phyloP scores from a whole-genome alignment of 2,329 filamentous ascomycete species.

The Fusarium phyllophilum region DNA sequence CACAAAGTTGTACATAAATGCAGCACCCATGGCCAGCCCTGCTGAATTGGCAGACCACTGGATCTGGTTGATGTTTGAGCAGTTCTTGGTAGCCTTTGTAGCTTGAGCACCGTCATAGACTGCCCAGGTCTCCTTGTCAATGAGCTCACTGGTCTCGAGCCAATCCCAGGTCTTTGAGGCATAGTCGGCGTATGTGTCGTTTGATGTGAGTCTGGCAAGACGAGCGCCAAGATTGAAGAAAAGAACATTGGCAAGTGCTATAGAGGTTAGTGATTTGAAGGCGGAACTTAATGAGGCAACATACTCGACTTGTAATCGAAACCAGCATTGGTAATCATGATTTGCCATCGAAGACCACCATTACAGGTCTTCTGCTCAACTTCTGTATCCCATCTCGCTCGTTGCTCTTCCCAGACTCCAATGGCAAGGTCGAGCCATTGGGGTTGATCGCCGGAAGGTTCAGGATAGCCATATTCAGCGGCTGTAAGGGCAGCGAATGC shows the following conservation, averaged over 20 bases:
- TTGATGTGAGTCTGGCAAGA: slow-evolving; percentile 75
- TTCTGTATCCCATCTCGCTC: slow-evolving; percentile 64
- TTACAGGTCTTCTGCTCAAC: slow-evolving; percentile 53
- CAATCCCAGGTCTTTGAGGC: slow-evolving; percentile 72
- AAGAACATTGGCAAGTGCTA: slow-evolving; percentile 67
- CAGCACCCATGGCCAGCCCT: slow-evolving; percentile 68
- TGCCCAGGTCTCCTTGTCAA: slow-evolving; percentile 68
- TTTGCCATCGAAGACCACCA: slow-evolving; percentile 78
- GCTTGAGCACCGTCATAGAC: slow-evolving; percentile 72
- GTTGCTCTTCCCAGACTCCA: slow-evolving; percentile 54
- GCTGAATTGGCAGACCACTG: slow-evolving; percentile 75
- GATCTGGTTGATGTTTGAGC: slow-evolving; percentile 66
- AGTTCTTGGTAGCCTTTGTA: slow-evolving; percentile 64
- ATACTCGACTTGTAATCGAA: slow-evolving; percentile 77
- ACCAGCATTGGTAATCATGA: slow-evolving; percentile 76
- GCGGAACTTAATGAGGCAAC: background rate
- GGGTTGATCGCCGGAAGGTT: slow-evolving; percentile 60
- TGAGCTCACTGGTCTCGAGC: slow-evolving; percentile 62
- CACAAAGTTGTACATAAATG: slow-evolving; percentile 74
- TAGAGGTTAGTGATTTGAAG: background rate
- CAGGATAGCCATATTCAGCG: slow-evolving; percentile 70
- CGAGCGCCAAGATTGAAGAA: slow-evolving; percentile 75
- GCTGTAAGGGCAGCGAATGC: slow-evolving; percentile 74
- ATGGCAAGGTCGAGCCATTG: slow-evolving; percentile 73
- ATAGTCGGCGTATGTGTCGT: slow-evolving; percentile 71